Base-by-base conservation (phyloP, 805 yeast genomes). In the Vanderwaltozyma polyspora region DNA sequence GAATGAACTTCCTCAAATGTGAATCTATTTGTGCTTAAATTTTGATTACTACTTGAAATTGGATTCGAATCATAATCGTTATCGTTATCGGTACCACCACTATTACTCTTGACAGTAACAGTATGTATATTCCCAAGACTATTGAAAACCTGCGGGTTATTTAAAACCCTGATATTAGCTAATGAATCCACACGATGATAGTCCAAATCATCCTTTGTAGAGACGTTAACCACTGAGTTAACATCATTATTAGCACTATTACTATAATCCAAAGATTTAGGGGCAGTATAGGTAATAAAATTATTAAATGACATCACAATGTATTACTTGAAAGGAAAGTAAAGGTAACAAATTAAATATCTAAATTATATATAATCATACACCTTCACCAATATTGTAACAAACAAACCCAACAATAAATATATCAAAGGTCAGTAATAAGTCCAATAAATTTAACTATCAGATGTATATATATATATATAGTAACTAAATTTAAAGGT, bases 81-180 rank as follows among this genome's bases (percentile, higher is more conserved):
- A 24, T 32, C 35, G n/a, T 32, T 18, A 32, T 18, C 28, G 7
- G 33, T 25, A 13, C 29, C 34, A 14, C 31, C 36, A 26, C 35
- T 19, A 9, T 28, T 33, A 5, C 30, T 29, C 22, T 33, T 36
- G 7, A 43, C 36, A 16, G 17, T 21, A 19, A n/a, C n/a, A n/a
- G n/a, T n/a, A n/a, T n/a, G n/a, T n/a, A n/a, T n/a, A n/a, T n/a
- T n/a, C n/a, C n/a, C n/a, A n/a, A n/a, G n/a, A n/a, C n/a, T n/a
- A n/a, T n/a, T n/a, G n/a, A n/a, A n/a, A n/a, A n/a, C n/a, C n/a
- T n/a, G n/a, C 5, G 52, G 52, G 23, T 39, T 37, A 28, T 45
- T 48, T 25, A 48, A 26, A 11, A 48, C 35, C 21, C 41, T 38
- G 4, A 45, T 37, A 22, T 42, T 42, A 14, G 38, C 41, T 17